Evolutionary conservation across 176 grass and related monocot species (phyloP).

Genomic region (Melocanna baccifera): DNA sequence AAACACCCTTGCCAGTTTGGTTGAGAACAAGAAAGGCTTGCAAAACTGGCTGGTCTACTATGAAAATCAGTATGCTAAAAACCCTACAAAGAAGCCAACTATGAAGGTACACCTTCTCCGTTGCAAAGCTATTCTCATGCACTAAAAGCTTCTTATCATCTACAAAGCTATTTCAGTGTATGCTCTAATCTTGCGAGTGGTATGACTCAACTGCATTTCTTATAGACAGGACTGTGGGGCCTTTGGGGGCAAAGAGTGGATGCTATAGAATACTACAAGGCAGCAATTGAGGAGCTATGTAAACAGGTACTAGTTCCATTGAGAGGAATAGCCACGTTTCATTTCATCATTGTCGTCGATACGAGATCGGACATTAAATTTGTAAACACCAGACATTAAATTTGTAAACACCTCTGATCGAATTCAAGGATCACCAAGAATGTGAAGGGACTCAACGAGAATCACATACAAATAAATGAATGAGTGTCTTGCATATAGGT

Average conservation of each 20-base stretch:
- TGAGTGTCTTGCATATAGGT: no score
- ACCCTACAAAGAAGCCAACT: conserved; percentile 57
- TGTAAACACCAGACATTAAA: no score
- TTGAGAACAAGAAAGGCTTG: conserved; percentile 65
- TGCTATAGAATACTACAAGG: conserved; percentile 73
- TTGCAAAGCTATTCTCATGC: neutral
- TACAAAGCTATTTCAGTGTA: conserved; percentile 1
- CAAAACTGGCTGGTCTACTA: conserved; percentile 97
- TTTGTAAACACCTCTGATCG: no score
- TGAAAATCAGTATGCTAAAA: conserved; percentile 60
- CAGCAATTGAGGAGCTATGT: conserved; percentile 59
- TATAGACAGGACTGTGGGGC: conserved; percentile 92
- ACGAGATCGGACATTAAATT: no score
- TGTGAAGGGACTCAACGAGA: no score
- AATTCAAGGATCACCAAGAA: no score
- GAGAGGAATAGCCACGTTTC: conserved; percentile 18
- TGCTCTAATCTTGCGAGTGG: conserved; percentile 13
- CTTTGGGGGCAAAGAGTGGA: conserved; percentile 76
- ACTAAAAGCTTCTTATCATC: neutral
- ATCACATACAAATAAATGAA: no score
- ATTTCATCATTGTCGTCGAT: neutral
- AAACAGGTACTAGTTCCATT: conserved; percentile 65
- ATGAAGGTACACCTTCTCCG: conserved; percentile 55
- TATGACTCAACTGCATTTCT: conserved; percentile 41
- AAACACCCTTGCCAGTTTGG: conserved; percentile 72